Percentiles rank a stretch among this genome's conserved stretches.
Evolutionary conservation across 306 rosid species (phyloP).

Genomic region (Comarum palustre): DNA sequence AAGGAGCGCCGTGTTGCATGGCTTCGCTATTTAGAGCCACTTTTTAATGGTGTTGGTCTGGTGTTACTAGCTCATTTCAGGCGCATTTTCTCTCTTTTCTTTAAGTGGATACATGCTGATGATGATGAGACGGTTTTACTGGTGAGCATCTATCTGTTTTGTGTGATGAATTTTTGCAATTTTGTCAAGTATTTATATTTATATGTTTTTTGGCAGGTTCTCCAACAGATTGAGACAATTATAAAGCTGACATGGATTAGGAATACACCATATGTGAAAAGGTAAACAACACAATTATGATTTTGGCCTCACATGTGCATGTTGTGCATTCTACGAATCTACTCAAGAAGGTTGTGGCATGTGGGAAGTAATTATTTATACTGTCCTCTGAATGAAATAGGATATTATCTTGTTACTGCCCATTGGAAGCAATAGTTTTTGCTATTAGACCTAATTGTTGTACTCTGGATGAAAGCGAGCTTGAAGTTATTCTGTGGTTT

Average conservation of each 20-base stretch:
- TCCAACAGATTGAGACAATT: conserved; percentile 52
- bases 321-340: background rate
- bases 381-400: background rate
- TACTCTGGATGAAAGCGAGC: background rate
- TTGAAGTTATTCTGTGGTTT: background rate
- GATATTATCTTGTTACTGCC: background rate
- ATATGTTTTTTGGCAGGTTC: conserved; percentile 46
- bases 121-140: conserved; percentile 74
- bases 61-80: conserved; percentile 81
- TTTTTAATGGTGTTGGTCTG: conserved; percentile 62
- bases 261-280: conserved; percentile 66
- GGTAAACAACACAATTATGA: conserved; percentile 35
- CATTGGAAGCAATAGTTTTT: background rate
- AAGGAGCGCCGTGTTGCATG: conserved; percentile 83
- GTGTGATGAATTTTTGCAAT: background rate
- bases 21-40: conserved; percentile 61
- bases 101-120: conserved; percentile 87
- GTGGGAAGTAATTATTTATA: background rate
- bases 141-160: conserved; percentile 45
- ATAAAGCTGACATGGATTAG: conserved; percentile 82
- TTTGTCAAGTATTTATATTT: background rate
- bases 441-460: background rate
- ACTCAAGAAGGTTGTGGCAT: background rate
- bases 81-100: conserved; percentile 81
- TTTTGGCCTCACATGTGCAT: background rate